Conservation (phyloP, 768 basidiomycete genomes). For the Lactarius sp. region DNA sequence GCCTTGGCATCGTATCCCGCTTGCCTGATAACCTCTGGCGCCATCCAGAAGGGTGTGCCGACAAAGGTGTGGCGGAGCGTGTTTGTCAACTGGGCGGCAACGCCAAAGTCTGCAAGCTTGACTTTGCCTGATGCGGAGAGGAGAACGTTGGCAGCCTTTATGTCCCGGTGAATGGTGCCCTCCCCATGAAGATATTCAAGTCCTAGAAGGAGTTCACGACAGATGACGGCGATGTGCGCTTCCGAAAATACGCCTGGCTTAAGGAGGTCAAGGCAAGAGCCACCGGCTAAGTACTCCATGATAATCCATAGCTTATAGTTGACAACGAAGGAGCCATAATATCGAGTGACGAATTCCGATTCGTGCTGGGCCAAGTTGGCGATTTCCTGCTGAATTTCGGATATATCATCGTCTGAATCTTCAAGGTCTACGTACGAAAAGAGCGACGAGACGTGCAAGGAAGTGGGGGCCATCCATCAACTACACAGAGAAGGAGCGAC, state of each 20-base stretch:
- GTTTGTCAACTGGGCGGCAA: constrained; percentile 93
- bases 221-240: constrained; percentile 90
- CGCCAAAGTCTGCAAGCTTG: constrained; percentile 98
- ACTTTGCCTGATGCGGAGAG: constrained; percentile 88
- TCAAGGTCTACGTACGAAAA: constrained; percentile 66
- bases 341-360: constrained; percentile 93
- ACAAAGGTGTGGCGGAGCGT: constrained; percentile 97
- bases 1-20: constrained; percentile 95
- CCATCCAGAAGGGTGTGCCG: constrained; percentile 98
- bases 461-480: not conserved
- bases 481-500: not conserved
- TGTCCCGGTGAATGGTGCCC: constrained; percentile 96
- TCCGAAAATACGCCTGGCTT: constrained; percentile 90
- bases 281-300: constrained; percentile 98
- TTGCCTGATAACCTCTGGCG: constrained; percentile 96
- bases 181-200: constrained; percentile 95
- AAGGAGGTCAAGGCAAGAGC: constrained; percentile 95
- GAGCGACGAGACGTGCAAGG: not conserved
- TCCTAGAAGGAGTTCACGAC: constrained; percentile 87
- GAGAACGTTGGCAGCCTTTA: constrained; percentile 96
- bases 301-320: constrained; percentile 98
- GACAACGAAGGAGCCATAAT: constrained; percentile 95
- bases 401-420: constrained; percentile 97
- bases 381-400: constrained; percentile 98
- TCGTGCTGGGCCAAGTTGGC: constrained; percentile 93